phyloP scores from a whole-genome alignment of 352 stramenopile genomes.

The Pythium inflatum region DNA sequence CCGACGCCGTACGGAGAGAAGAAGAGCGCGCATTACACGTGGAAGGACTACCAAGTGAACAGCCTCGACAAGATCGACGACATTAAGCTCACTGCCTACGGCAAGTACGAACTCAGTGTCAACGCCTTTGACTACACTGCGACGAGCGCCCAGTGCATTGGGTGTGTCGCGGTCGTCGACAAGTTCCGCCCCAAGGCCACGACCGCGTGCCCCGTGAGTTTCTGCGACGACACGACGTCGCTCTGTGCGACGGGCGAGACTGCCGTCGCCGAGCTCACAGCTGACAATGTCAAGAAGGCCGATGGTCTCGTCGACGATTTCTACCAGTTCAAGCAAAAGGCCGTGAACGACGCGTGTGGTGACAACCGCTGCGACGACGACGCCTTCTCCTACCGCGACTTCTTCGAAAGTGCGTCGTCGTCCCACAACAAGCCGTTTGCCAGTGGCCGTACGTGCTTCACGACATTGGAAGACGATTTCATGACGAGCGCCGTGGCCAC shows the following conservation, averaged over 20 bases:
- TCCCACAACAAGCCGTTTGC: slow-evolving; percentile 10
- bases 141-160: slow-evolving; percentile 41
- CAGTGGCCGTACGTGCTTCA: slow-evolving; percentile 42
- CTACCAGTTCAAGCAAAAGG: slow-evolving; percentile 47
- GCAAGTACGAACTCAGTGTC: slow-evolving; percentile 63
- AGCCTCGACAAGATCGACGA: slow-evolving; percentile 43
- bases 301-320: slow-evolving; percentile 36
- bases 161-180: slow-evolving; percentile 63
- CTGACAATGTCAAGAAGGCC: slow-evolving; percentile 37
- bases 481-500: slow-evolving; percentile 25
- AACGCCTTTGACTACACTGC: slow-evolving; percentile 54
- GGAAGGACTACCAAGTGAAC: slow-evolving; percentile 58
- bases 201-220: slow-evolving; percentile 41
- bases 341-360: slow-evolving; percentile 59
- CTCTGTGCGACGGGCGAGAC: slow-evolving; percentile 12
- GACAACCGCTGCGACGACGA: slow-evolving; percentile 50
- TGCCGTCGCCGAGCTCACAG: slow-evolving; percentile 36
- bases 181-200: slow-evolving; percentile 49
- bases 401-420: slow-evolving; percentile 43
- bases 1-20: not conserved
- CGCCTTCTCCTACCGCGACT: slow-evolving; percentile 42
- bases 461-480: slow-evolving; percentile 37
- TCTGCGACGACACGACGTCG: slow-evolving; percentile 39
- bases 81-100: slow-evolving; percentile 46
- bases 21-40: slow-evolving; percentile 32